Conservation (phyloP, 2,329 filamentous ascomycete genomes). For the Talaromyces sp. region DNA sequence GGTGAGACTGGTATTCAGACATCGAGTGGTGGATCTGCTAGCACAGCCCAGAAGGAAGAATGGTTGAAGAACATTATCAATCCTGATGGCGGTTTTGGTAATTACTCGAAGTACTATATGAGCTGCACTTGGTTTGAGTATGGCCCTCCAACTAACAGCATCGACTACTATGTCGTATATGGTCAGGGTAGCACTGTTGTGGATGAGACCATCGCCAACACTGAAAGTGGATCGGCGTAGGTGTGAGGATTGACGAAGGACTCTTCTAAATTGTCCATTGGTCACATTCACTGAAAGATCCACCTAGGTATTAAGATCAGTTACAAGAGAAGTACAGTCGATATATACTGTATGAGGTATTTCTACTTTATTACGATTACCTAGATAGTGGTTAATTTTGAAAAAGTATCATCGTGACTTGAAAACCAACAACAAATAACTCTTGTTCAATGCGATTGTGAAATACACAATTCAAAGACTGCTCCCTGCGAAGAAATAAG, state of each 20-base stretch:
- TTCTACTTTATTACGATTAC: no score
- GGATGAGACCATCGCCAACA: slow-evolving; percentile 6
- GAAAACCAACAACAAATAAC: no score
- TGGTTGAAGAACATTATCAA: slow-evolving; percentile 9
- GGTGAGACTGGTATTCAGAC: slow-evolving; percentile 5
- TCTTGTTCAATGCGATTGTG: no score
- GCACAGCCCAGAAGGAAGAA: background rate
- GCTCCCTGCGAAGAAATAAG: no score
- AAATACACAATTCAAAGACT: no score
- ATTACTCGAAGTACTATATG: slow-evolving; percentile 9
- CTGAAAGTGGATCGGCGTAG: slow-evolving; percentile 4
- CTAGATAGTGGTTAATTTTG: no score
- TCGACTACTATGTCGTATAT: slow-evolving; percentile 4
- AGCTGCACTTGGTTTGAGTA: slow-evolving; percentile 13
- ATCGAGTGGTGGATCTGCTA: background rate
- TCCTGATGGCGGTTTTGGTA: background rate
- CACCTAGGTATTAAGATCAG: no score
- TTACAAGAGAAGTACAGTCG: no score
- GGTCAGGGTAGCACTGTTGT: background rate
- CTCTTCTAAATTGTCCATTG: no score
- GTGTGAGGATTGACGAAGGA: background rate
- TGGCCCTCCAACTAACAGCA: background rate
- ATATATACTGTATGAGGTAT: no score
- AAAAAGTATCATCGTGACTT: no score
- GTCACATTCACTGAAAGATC: no score